phyloP scores from a whole-genome alignment of 257 asterid genomes.

The Buddleja alternifolia region DNA sequence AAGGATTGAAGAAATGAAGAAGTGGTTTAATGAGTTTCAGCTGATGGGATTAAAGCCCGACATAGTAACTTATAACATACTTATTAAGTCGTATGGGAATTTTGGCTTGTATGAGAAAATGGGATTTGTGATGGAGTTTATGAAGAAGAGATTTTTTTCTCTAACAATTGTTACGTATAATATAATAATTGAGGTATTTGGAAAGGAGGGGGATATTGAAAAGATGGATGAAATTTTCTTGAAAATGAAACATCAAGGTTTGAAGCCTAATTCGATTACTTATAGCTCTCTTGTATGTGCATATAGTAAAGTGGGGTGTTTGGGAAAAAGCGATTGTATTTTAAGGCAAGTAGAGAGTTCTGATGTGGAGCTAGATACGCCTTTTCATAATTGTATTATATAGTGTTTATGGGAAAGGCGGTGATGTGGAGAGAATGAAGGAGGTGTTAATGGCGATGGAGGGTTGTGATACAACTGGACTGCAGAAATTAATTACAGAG shows the following conservation, averaged over 20 bases:
- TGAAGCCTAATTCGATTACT: no score
- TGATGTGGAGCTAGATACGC: constrained; percentile 75
- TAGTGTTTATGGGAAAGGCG: constrained; percentile 75
- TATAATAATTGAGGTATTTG: constrained; percentile 71
- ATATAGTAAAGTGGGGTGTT: constrained; percentile 56
- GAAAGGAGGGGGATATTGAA: constrained; percentile 64
- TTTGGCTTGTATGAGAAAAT: constrained; percentile 60
- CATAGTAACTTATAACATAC: no score
- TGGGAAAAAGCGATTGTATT: constrained; percentile 63
- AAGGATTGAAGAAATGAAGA: constrained; percentile 74
- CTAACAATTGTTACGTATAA: constrained; percentile 81
- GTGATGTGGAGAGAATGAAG: constrained; percentile 69
- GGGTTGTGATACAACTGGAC: no score
- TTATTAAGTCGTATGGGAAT: constrained; percentile 71
- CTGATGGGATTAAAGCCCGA: no score
- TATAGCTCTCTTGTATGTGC: no score
- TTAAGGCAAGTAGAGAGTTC: constrained; percentile 82
- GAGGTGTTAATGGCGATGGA: constrained; percentile 69
- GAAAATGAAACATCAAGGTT: no score
- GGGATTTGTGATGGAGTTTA: constrained; percentile 70
- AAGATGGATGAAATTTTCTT: no score
- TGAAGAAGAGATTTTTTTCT: constrained; percentile 72
- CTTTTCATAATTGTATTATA: constrained; percentile 77
- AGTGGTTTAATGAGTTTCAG: constrained; percentile 89
- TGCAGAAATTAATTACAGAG: no score